A percentile compares a stretch with the other conserved stretches of the same genome.
phyloP scores from a whole-genome alignment of 1,284 basidiomycete species.

The Filobasidium uniguttulatum region DNA sequence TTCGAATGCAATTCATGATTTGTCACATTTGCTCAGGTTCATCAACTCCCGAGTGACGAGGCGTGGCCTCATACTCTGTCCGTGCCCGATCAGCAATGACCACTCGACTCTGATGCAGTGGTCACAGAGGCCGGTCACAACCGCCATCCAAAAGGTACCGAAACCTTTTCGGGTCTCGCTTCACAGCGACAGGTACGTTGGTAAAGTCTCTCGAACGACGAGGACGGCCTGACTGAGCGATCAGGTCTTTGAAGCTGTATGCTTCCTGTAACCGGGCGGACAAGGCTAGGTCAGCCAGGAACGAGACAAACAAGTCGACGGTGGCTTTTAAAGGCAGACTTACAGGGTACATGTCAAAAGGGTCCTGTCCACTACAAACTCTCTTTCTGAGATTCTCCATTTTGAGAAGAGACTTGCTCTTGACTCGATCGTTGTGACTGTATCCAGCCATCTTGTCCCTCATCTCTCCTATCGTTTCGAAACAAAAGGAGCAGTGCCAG shows the following conservation, averaged over 20 bases:
- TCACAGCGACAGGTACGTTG: conserved; percentile 16
- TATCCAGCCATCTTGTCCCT: conserved; percentile 23
- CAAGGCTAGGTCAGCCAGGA: neutral
- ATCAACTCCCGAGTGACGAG: too few species aligned
- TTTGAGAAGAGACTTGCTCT: conserved; percentile 11
- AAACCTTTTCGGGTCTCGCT: conserved; percentile 17
- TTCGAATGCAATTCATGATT: too few species aligned
- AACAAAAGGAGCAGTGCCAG: conserved; percentile 37
- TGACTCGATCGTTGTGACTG: conserved; percentile 22
- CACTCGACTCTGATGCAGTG: too few species aligned
- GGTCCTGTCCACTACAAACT: conserved; percentile 20
- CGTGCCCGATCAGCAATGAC: too few species aligned
- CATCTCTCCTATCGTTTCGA: conserved; percentile 20
- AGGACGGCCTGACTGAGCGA: conserved; percentile 15
- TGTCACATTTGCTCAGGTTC: too few species aligned
- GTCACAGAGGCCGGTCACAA: conserved; percentile 6
- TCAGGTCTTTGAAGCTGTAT: conserved; percentile 20
- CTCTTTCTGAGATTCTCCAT: conserved; percentile 11
- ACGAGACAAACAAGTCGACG: neutral
- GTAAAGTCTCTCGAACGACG: conserved; percentile 11
- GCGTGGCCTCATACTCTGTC: too few species aligned
- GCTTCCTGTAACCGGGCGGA: conserved; percentile 16
- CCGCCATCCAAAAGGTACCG: conserved; percentile 19
- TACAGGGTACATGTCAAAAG: conserved; percentile 24
- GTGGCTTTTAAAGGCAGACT: conserved; percentile 3